Evolutionary conservation across 176 grass and related monocot genomes (phyloP), one percentile per base, ranked within the genome.

Genomic region (Rhipidocladum racemiflorum): DNA sequence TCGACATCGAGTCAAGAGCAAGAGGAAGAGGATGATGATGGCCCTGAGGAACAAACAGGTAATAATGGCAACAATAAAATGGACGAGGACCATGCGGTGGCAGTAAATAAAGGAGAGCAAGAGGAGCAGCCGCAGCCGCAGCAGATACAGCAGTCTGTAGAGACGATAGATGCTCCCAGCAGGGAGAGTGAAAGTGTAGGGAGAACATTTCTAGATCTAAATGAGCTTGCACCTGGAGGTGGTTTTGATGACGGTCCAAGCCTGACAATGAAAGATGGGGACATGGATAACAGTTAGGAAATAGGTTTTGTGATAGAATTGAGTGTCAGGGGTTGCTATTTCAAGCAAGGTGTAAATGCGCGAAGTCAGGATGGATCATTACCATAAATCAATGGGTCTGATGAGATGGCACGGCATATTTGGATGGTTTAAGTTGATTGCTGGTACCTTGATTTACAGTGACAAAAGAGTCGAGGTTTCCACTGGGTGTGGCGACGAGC

Each of bases 151-250:
- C 78, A 88, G 57, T 55, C 85, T 53, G 74, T 80, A 61, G 82
- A 95, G 61, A 93, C 93, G 87, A 85, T 78, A 57, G 79, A 89
- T 62, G 73, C 39, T 79, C 83, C 85, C 4, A 72, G 63, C 27
- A 75, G 87, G 42, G 89, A 90, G 59, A 89, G 35, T 27, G 68
- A 83, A 81, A 81, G 69, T 77, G 85, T 89, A 66, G 79, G 89
- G 83, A 91, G 91, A 90, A 90, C 89, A 85, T 93, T 99, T n/a
- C 79, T 99, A 70, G 97, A 99, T 85, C 84, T 99, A 82, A 99
- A 99, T 55, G 89, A 99, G 81, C 93, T 94, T 80, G 97, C 97
- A 45, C 97, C 97, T 65, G 97, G 91, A 39, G 89, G 74, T 43
- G 95, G 92, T 29, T 94, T 97, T 48, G 95, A 97, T 3, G 95